Evolutionary conservation across 306 rosid species (phyloP).

Genomic region (Fragaria nilgerrensis): DNA sequence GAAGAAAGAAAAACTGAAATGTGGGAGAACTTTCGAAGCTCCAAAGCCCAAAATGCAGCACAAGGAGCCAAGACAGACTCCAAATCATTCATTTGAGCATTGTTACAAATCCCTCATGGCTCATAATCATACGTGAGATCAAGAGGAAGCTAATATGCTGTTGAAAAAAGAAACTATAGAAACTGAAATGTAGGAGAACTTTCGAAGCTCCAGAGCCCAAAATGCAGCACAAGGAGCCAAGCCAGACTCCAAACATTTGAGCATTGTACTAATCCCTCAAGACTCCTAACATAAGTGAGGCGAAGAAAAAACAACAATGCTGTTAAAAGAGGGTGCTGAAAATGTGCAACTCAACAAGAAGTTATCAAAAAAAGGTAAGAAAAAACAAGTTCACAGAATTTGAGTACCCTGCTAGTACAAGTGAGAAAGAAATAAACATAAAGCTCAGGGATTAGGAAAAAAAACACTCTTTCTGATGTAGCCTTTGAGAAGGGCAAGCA

Average conservation of each 20-base stretch:
- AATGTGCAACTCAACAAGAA: neutral
- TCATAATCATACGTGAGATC: neutral
- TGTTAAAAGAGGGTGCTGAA: neutral
- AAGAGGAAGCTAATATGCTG: neutral
- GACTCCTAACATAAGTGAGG: neutral
- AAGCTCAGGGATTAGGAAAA: neutral
- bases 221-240: constrained; percentile 10
- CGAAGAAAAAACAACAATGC: neutral
- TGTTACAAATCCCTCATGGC: neutral
- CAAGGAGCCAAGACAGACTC: constrained; percentile 11
- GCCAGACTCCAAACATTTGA: neutral
- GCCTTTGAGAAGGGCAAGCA: too few species aligned
- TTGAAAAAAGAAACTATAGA: neutral
- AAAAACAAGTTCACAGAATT: neutral
- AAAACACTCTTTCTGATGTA: too few species aligned
- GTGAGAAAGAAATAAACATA: neutral
- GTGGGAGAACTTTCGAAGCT: constrained; percentile 8
- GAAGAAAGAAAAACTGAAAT: neutral
- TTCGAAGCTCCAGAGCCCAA: neutral
- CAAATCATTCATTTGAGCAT: neutral
- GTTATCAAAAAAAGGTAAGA: neutral
- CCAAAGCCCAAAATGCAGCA: neutral
- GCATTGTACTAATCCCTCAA: neutral
- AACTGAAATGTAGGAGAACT: constrained; percentile 4
- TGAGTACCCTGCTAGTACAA: neutral